Conservation (phyloP, 1,284 basidiomycete genomes). For the Ustanciosporium gigantosporum region DNA sequence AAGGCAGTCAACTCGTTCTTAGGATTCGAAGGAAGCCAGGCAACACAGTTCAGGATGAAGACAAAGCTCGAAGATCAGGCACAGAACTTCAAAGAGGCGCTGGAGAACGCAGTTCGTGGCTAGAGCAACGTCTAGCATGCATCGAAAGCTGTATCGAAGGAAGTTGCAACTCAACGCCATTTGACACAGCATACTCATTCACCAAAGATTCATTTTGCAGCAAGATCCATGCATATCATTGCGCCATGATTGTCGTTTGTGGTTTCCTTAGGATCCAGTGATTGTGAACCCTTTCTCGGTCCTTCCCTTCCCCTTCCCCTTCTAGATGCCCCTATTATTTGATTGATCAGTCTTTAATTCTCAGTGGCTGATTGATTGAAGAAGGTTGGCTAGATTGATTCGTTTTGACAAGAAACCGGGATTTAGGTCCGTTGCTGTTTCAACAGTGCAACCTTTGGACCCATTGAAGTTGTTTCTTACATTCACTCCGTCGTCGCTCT, state of each 20-base stretch:
- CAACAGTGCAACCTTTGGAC: too few species aligned
- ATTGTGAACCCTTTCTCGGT: too few species aligned
- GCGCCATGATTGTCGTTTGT: not conserved
- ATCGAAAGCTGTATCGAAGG: too few species aligned
- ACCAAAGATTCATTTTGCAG: too few species aligned
- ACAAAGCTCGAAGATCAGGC: constrained; percentile 49
- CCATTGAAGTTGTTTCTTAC: too few species aligned
- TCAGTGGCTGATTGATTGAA: constrained; percentile 54
- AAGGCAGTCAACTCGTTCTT: constrained; percentile 44
- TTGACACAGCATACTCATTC: not conserved
- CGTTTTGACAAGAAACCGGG: constrained; percentile 25
- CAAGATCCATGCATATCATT: too few species aligned
- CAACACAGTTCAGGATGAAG: constrained; percentile 48
- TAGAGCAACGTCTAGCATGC: too few species aligned
- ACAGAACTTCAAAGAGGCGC: constrained; percentile 29
- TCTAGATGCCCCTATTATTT: constrained; percentile 51
- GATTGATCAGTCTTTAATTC: constrained; percentile 39
- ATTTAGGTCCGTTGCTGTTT: too few species aligned
- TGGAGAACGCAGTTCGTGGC: constrained; percentile 14
- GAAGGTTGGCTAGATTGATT: constrained; percentile 44
- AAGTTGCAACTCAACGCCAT: not conserved
- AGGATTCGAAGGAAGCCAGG: constrained; percentile 46
- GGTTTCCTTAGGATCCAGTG: not conserved
- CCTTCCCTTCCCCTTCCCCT: too few species aligned
- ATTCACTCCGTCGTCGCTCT: too few species aligned